Conservation (phyloP, 352 stramenopile genomes). For the Globisporangium parvum region DNA sequence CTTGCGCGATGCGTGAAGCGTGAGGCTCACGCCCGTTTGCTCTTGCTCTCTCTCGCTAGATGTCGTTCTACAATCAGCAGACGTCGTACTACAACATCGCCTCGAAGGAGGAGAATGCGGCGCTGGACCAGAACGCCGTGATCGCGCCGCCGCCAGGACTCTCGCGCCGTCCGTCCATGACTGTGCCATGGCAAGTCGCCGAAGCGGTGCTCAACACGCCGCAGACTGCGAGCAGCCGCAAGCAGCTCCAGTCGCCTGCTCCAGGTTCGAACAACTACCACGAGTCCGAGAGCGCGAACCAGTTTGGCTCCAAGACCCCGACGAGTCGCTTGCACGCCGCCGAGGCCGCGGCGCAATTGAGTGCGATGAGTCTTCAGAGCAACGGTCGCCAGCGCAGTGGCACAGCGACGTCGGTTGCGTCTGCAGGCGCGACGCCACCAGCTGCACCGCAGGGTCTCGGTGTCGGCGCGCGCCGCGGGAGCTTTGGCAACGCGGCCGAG, state of each 20-base stretch:
- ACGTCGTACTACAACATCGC: slow-evolving; percentile 67
- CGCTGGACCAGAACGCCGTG: slow-evolving; percentile 58
- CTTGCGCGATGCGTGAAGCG: no score
- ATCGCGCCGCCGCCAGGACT: slow-evolving; percentile 66
- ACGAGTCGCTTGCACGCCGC: slow-evolving; percentile 38
- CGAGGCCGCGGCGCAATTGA: slow-evolving; percentile 60
- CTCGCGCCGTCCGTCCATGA: slow-evolving; percentile 76
- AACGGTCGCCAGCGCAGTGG: slow-evolving; percentile 37
- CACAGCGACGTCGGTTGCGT: slow-evolving; percentile 4
- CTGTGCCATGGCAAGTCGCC: slow-evolving; percentile 79
- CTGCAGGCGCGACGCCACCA: slow-evolving; percentile 11
- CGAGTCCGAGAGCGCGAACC: slow-evolving; percentile 27
- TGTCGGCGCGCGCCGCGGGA: slow-evolving; percentile 44
- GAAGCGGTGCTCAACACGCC: slow-evolving; percentile 79
- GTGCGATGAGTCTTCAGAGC: slow-evolving; percentile 36
- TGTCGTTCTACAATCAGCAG: slow-evolving; percentile 70
- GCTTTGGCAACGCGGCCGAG: slow-evolving; percentile 79
- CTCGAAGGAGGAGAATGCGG: slow-evolving; percentile 46
- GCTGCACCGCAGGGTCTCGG: slow-evolving; percentile 27
- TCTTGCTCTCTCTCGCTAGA: no score
- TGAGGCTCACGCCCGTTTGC: no score
- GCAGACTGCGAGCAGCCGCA: slow-evolving; percentile 57
- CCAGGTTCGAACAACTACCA: slow-evolving; percentile 20
- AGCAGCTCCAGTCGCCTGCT: slow-evolving; percentile 45
- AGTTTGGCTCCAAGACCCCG: slow-evolving; percentile 22